Evolutionary conservation across 2,329 filamentous ascomycete species (phyloP).

Genomic region (Tolypocladium capitatum): DNA sequence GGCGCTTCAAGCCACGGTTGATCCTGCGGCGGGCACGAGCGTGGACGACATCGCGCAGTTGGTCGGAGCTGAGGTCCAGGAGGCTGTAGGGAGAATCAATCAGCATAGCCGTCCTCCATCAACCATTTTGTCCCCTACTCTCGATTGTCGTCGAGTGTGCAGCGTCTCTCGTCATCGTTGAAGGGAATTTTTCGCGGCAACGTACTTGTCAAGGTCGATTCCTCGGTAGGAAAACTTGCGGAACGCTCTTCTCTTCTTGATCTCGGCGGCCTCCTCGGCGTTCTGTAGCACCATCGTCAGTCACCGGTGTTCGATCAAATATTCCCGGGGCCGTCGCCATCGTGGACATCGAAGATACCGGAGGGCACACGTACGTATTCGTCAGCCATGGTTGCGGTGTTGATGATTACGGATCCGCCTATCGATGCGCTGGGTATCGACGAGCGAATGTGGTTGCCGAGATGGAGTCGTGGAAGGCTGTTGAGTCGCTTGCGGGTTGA

Average conservation of each 20-base stretch:
- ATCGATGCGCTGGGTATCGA: conserved; percentile 28
- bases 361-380: conserved; percentile 60
- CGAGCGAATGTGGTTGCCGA: conserved; percentile 26
- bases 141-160: not conserved
- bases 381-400: conserved; percentile 65
- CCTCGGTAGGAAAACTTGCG: conserved; percentile 99
- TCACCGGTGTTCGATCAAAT: conserved; percentile 4
- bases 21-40: conserved; percentile 96
- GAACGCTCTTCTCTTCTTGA: conserved; percentile 99
- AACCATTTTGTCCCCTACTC: conserved; percentile 3
- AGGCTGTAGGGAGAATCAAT: conserved; percentile 47
- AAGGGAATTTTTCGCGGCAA: conserved; percentile 11
- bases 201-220: conserved; percentile 98
- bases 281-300: conserved; percentile 46
- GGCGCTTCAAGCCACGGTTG: conserved; percentile 99
- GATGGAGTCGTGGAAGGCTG: conserved; percentile 21
- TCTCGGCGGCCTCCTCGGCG: conserved; percentile 94
- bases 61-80: conserved; percentile 94
- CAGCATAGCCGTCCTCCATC: conserved; percentile 2
- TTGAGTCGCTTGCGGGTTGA: conserved; percentile 14
- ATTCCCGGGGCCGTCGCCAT: conserved; percentile 11
- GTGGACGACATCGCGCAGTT: conserved; percentile 98
- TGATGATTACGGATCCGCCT: conserved; percentile 29
- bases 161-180: not conserved
- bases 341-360: conserved; percentile 13